Percentiles rank a stretch among this genome's conserved stretches.
These are phyloP conservation scores for Brassica rapa DNA, from an alignment of 345 rosid genomes.

Conservation along the genomic window DNA sequence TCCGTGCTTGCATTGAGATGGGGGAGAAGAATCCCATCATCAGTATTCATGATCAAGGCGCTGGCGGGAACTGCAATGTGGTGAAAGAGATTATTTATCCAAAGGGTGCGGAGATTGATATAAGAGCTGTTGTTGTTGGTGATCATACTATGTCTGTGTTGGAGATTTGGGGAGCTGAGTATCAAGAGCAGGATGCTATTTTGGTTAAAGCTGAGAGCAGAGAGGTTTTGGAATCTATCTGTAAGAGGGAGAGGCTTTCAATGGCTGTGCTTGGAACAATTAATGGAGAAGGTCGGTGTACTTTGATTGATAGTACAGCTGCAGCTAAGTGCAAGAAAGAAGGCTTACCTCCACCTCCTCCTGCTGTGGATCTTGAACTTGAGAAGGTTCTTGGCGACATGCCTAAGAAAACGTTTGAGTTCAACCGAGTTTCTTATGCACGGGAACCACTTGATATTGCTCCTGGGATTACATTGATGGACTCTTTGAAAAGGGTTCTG, in stretches of 20 bases:
- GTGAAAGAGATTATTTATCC: slow-evolving; percentile 95
- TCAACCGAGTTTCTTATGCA: slow-evolving; percentile 49
- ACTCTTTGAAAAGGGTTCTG: slow-evolving; percentile 80
- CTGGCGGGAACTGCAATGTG: slow-evolving; percentile 96
- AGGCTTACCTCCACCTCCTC: slow-evolving; percentile 78
- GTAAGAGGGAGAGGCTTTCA: slow-evolving; percentile 87
- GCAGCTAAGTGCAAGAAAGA: slow-evolving; percentile 48
- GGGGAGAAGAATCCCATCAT: slow-evolving; percentile 88
- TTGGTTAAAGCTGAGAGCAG: slow-evolving; percentile 85
- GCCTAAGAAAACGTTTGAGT: slow-evolving; percentile 88
- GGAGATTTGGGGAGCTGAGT: slow-evolving; percentile 99
- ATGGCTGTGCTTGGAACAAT: slow-evolving; percentile 93
- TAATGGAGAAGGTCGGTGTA: slow-evolving; percentile 73
- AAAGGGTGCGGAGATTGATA: slow-evolving; percentile 84
- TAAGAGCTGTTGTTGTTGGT: slow-evolving; percentile 77
- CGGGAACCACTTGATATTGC: slow-evolving; percentile 84
- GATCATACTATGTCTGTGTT: slow-evolving; percentile 93
- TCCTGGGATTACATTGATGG: slow-evolving; percentile 79
- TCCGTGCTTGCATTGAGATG: slow-evolving; percentile 91
- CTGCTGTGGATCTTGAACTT: slow-evolving; percentile 92
- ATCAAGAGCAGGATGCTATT: slow-evolving; percentile 98
- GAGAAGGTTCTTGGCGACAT: slow-evolving; percentile 92
- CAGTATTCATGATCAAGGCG: slow-evolving; percentile 97
- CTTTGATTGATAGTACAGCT: slow-evolving; percentile 69
- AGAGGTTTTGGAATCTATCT: slow-evolving; percentile 61